Conservation (phyloP, 352 stramenopile genomes). For the Phytophthora europaea region DNA sequence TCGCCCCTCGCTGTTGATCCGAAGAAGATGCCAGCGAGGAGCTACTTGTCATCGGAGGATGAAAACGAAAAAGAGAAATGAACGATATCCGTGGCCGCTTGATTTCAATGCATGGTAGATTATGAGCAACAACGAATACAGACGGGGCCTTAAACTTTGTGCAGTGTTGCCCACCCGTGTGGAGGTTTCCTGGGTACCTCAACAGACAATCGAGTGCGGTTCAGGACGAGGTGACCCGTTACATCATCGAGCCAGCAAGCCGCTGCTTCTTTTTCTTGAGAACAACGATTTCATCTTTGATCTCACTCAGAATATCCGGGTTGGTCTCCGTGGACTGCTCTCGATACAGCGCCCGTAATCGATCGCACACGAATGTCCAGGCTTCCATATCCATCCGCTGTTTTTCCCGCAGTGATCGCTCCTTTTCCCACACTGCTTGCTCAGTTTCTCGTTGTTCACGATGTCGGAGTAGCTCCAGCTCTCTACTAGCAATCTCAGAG, state of each 20-base stretch:
- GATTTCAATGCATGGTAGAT: constrained; percentile 9
- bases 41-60: constrained; percentile 24
- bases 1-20: constrained; percentile 48
- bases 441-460: constrained; percentile 44
- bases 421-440: constrained; percentile 43
- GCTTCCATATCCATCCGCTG: constrained; percentile 48
- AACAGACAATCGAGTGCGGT: not conserved
- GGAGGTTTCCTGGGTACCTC: not conserved
- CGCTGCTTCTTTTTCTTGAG: constrained; percentile 53
- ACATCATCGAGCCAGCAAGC: constrained; percentile 34
- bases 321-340: constrained; percentile 38
- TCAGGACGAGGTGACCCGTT: not conserved
- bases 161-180: too few relatives aligned
- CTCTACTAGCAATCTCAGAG: constrained; percentile 39
- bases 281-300: constrained; percentile 43
- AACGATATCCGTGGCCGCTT: constrained; percentile 1
- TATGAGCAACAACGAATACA: constrained; percentile 9
- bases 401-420: constrained; percentile 35
- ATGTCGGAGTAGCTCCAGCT: constrained; percentile 40
- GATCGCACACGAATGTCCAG: constrained; percentile 49
- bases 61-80: constrained; percentile 12
- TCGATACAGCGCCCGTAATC: constrained; percentile 41
- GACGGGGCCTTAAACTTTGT: not conserved
- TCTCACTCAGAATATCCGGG: constrained; percentile 33
- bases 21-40: constrained; percentile 27